Evolutionary conservation across 768 basidiomycete genomes (phyloP).

Genomic region (Phanerochaete carnosa): DNA sequence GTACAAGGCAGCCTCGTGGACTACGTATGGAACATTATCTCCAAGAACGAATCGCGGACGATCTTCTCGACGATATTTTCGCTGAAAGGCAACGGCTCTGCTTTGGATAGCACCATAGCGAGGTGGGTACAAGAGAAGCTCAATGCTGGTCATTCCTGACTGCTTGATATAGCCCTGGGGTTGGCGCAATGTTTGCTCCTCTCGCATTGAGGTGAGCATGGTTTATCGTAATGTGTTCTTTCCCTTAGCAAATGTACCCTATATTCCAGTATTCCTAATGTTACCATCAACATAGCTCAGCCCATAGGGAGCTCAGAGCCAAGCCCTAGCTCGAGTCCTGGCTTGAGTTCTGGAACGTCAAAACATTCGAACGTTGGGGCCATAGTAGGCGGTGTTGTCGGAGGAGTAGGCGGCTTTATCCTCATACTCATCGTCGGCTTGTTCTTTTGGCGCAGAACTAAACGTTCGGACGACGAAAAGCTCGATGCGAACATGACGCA

Average conservation of each 20-base stretch:
- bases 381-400: conserved; percentile 14
- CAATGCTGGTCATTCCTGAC: background rate
- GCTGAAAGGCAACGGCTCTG: background rate
- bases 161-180: conserved; percentile 15
- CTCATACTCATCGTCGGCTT: conserved; percentile 8
- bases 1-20: conserved; percentile 8
- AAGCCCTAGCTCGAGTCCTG: background rate
- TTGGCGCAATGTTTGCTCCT: conserved; percentile 22
- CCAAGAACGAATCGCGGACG: background rate
- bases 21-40: background rate
- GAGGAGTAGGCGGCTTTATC: conserved; percentile 5
- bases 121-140: background rate
- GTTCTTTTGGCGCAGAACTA: conserved; percentile 3
- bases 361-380: conserved; percentile 1
- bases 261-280: background rate
- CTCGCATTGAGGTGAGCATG: conserved; percentile 19
- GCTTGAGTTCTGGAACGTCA: background rate
- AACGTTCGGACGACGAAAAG: background rate
- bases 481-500: background rate
- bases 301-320: too few relatives aligned
- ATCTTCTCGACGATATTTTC: background rate
- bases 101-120: background rate
- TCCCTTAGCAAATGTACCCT: background rate
- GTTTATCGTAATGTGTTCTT: background rate
- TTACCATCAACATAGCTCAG: background rate